Evolutionary conservation across 164 flowering plant species (phyloP).

Genomic region (Euptelea pleiosperma): DNA sequence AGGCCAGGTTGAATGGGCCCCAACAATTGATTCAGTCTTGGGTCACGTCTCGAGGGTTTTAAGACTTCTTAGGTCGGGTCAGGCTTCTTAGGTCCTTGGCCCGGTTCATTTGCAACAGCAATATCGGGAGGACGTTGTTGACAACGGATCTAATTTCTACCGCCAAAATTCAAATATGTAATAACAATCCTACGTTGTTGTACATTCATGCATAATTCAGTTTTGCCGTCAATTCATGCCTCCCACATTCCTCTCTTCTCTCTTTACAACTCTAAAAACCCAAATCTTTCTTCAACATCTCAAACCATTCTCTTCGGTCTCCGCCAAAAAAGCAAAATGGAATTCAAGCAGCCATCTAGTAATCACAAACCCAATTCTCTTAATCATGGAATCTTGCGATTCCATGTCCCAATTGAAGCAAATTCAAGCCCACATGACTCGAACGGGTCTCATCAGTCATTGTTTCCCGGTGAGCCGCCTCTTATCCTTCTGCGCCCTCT

Average conservation of each 20-base stretch:
- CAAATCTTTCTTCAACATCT: background rate
- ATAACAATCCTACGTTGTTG: no score
- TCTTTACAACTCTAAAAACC: background rate
- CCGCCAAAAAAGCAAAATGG: slow-evolving; percentile 36
- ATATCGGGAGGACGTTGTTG: no score
- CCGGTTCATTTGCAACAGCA: no score
- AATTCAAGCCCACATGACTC: slow-evolving; percentile 63
- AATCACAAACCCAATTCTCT: slow-evolving; percentile 51
- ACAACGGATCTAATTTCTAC: no score
- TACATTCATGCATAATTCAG: background rate
- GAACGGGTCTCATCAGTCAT: slow-evolving; percentile 48
- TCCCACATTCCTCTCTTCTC: background rate
- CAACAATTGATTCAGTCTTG: no score
- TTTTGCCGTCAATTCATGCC: background rate
- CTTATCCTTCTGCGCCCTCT: slow-evolving; percentile 52
- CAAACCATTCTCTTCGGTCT: slow-evolving; percentile 5
- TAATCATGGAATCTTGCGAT: slow-evolving; percentile 49
- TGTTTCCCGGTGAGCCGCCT: slow-evolving; percentile 58
- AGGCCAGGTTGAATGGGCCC: no score
- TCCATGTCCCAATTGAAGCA: slow-evolving; percentile 55
- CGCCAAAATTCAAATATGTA: slow-evolving; percentile 1
- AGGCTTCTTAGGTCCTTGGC: no score
- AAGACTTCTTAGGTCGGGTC: no score
- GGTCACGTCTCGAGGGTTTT: no score
- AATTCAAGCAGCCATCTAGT: slow-evolving; percentile 32